phyloP scores from a whole-genome alignment of 257 asterid genomes.

The Ajuga chamaepitys region DNA sequence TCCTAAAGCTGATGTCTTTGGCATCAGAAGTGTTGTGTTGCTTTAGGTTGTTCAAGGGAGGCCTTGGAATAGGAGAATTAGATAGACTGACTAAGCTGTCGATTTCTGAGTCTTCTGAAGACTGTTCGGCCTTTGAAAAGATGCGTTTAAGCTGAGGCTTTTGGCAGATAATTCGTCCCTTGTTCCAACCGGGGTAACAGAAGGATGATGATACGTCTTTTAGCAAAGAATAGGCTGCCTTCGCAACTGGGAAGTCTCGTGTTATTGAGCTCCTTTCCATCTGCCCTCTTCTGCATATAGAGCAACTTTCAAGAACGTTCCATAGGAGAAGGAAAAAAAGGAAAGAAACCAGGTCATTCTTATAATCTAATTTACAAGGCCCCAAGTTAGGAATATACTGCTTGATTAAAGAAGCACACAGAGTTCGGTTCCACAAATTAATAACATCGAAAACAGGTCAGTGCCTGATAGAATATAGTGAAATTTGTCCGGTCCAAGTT shows the following conservation, averaged over 20 bases:
- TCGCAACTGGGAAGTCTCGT: constrained; percentile 77
- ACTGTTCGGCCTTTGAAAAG: constrained; percentile 32
- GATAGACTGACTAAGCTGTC: constrained; percentile 25
- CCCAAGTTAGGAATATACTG: background rate
- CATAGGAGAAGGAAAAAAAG: background rate
- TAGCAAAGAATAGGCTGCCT: constrained; percentile 70
- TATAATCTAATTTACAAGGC: background rate
- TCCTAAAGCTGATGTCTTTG: constrained; percentile 20
- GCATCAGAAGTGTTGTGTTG: constrained; percentile 26
- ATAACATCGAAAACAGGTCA: background rate
- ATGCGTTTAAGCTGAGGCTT: constrained; percentile 70
- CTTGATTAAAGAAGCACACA: background rate
- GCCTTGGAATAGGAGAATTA: constrained; percentile 53
- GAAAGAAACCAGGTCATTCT: background rate
- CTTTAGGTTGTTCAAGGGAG: constrained; percentile 26
- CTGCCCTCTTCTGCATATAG: constrained; percentile 64
- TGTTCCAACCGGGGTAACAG: constrained; percentile 83
- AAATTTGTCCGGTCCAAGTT: background rate
- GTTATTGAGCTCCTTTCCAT: constrained; percentile 82
- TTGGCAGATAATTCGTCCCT: constrained; percentile 84
- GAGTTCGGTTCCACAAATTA: background rate
- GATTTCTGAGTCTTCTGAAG: constrained; percentile 39
- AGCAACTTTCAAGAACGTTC: background rate
- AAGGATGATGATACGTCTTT: constrained; percentile 74
- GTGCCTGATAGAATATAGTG: background rate